Conservation (phyloP, 2,329 filamentous ascomycete genomes). For the Colletotrichum lentis region DNA sequence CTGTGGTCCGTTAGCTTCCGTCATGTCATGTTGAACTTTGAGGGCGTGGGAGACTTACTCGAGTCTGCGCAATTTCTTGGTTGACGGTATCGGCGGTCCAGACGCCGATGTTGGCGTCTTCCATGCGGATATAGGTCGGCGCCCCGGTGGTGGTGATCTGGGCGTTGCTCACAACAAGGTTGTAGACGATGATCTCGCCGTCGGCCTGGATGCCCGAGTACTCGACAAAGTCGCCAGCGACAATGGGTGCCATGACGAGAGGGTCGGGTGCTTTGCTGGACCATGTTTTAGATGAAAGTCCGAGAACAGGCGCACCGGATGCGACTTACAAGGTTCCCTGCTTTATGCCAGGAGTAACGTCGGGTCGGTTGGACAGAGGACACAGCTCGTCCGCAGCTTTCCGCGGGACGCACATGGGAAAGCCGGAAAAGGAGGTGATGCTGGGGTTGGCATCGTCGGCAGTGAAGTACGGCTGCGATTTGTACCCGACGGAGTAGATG, state of each 20-base stretch:
- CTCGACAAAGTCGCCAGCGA: slow-evolving; percentile 52
- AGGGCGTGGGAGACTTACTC: slow-evolving; percentile 22
- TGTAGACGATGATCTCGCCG: slow-evolving; percentile 49
- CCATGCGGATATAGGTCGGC: slow-evolving; percentile 52
- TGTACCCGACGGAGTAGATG: slow-evolving; percentile 51
- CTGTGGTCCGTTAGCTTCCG: slow-evolving; percentile 30
- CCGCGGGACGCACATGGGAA: slow-evolving; percentile 61
- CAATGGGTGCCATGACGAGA: slow-evolving; percentile 51
- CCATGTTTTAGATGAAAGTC: neutral
- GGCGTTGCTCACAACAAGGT: slow-evolving; percentile 50
- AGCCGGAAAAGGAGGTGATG: slow-evolving; percentile 57
- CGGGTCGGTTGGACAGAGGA: slow-evolving; percentile 48
- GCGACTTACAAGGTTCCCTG: slow-evolving; percentile 38
- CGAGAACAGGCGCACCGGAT: fast-evolving
- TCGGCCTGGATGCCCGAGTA: slow-evolving; percentile 48
- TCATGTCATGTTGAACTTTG: neutral
- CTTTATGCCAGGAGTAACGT: slow-evolving; percentile 31
- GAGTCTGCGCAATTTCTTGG: slow-evolving; percentile 47
- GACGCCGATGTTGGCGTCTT: slow-evolving; percentile 53
- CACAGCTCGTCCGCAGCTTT: slow-evolving; percentile 48
- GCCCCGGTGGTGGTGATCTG: slow-evolving; percentile 48
- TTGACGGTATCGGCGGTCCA: slow-evolving; percentile 46
- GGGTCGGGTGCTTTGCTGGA: slow-evolving; percentile 47
- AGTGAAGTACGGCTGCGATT: slow-evolving; percentile 51
- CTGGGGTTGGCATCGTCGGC: slow-evolving; percentile 58